phyloP scores from a whole-genome alignment of 331 rosid genomes.

The Quercus lobata region DNA sequence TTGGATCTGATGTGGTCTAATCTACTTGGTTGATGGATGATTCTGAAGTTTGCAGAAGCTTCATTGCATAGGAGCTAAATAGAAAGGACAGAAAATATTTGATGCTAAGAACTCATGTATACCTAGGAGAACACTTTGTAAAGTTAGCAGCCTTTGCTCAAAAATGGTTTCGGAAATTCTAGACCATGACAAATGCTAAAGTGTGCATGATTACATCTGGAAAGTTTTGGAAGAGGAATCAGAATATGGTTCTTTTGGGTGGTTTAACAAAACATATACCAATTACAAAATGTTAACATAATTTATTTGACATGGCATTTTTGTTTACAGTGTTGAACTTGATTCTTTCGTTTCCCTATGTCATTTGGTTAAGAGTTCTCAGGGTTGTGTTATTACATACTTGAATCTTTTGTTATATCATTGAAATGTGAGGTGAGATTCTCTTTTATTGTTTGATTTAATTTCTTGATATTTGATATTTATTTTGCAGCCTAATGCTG shows the following conservation, averaged over 20 bases:
- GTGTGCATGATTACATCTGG: neutral
- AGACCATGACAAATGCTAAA: neutral
- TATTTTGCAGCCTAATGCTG: conserved; percentile 84
- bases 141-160: neutral
- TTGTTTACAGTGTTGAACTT: neutral
- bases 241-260: neutral
- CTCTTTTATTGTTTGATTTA: conserved; percentile 4
- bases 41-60: neutral
- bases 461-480: neutral
- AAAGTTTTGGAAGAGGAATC: neutral
- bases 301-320: neutral
- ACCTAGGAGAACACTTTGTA: neutral
- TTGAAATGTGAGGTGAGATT: neutral
- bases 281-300: neutral
- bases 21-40: neutral
- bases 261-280: no score
- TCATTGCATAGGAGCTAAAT: neutral
- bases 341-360: neutral
- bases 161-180: neutral
- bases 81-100: neutral
- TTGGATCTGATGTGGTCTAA: neutral
- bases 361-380: neutral
- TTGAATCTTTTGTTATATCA: neutral
- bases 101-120: neutral
- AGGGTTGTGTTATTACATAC: neutral